Percentiles rank a stretch among this genome's conserved stretches.
Evolutionary conservation across 225 moss, liverwort and hornwort genomes (phyloP).

Genomic region (Polytrichum formosum): DNA sequence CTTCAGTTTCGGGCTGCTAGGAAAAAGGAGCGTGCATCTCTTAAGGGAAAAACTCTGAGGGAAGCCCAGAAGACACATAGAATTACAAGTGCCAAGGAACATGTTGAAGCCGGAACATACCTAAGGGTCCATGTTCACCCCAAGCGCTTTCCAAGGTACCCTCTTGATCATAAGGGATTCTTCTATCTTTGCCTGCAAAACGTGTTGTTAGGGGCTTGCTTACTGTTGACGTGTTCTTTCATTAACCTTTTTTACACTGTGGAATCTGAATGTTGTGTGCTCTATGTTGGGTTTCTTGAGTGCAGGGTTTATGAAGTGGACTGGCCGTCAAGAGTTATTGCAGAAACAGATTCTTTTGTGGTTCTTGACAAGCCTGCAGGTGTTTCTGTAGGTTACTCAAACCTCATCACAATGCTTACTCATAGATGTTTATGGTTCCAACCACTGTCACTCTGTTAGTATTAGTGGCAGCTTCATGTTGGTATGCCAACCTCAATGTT

Average conservation of each 20-base stretch:
- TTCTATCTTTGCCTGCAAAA: background rate
- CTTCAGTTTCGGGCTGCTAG: conserved; percentile 62
- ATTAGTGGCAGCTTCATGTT: background rate
- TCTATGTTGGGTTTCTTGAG: conserved; percentile 5
- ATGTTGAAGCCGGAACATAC: conserved; percentile 79
- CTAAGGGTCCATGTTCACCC: conserved; percentile 96
- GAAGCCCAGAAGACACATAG: conserved; percentile 84
- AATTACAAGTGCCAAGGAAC: conserved; percentile 51
- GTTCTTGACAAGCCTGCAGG: conserved; percentile 98
- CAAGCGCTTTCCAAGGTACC: conserved; percentile 81
- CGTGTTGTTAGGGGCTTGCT: background rate
- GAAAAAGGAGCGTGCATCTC: conserved; percentile 62
- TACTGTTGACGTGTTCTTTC: background rate
- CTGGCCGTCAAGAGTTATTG: conserved; percentile 73
- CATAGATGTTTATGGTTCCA: too few relatives aligned
- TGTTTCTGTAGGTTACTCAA: conserved; percentile 69
- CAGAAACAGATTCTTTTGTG: conserved; percentile 74
- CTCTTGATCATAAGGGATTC: background rate
- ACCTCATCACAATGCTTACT: background rate
- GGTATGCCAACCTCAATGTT: background rate
- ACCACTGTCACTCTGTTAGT: background rate
- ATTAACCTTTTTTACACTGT: background rate
- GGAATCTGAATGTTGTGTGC: background rate
- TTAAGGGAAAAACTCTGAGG: conserved; percentile 87
- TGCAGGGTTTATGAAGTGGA: conserved; percentile 85